A percentile compares a stretch with the other conserved stretches of the same genome.
Conservation (phyloP, 2,329 filamentous ascomycete species). For the Fusarium sp. region DNA sequence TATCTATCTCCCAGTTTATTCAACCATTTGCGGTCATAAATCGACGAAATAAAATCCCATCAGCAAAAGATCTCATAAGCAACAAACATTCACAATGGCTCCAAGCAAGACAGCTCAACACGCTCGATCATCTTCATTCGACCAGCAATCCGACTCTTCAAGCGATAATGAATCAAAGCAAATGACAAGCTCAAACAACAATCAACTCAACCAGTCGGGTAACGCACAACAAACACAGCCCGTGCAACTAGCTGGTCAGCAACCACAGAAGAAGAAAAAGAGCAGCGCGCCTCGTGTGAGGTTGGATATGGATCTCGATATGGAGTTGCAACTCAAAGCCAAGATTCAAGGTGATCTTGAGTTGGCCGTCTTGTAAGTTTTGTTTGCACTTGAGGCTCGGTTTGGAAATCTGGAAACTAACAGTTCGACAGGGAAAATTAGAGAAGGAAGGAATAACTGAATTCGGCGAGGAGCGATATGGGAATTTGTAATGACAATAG, state of each 20-base stretch:
- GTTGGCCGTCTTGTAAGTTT: conserved; percentile 17
- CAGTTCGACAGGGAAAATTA: neutral
- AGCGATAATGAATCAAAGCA: neutral
- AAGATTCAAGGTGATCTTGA: conserved; percentile 30
- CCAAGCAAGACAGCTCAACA: neutral
- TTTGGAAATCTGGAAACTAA: neutral
- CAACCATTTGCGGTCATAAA: neutral
- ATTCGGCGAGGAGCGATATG: neutral
- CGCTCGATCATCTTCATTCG: neutral
- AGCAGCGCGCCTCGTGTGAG: conserved; percentile 23
- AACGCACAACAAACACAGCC: neutral
- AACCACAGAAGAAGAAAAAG: conserved; percentile 11
- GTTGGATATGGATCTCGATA: conserved; percentile 28
- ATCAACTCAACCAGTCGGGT: neutral
- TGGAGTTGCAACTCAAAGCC: conserved; percentile 26
- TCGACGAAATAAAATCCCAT: neutral
- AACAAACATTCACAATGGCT: neutral
- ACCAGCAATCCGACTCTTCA: neutral
- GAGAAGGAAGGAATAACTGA: neutral
- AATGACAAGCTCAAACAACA: neutral
- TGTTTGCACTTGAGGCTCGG: no score
- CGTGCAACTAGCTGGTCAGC: neutral
- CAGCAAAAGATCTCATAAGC: neutral
- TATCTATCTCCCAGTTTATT: fast-evolving
- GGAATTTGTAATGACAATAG: neutral